Base-by-base conservation (phyloP, 2,329 filamentous ascomycete genomes). In the Aureobasidium sp. region DNA sequence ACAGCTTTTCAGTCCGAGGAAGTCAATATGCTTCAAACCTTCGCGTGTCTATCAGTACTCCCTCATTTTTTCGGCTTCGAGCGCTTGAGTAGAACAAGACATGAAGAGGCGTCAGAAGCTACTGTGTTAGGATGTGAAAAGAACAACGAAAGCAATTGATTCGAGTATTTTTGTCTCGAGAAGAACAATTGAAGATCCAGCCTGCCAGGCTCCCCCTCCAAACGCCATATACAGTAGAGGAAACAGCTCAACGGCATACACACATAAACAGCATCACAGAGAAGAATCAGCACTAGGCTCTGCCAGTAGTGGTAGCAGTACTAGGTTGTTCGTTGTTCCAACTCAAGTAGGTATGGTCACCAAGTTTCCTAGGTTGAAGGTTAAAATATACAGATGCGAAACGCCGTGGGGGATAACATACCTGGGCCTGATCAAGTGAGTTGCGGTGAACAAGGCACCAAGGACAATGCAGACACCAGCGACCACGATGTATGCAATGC, bases 311-410 rank as follows among this genome's bases (percentile, higher is more conserved):
- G 43, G 81, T 82, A 63, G 81, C 83, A 50, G 83, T 81, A 64
- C 78, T 80, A 8, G 83, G 79, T 64, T 84, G 78, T 50, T 89
- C 86, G 65, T 86, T 88, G 74, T 97, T 97, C 94, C 94, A 99
- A 27, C 90, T 94, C 53, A 99, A 83, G 74, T 99, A 97, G 9
- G 92, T 97, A 76, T 97, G 94, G 74, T 99, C 94, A 65, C 94
- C 94, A 46, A 99, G 84, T 88, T 97, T 99, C 71, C 94, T 93
- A 67, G 56, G 5, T 26, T 66, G 2, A 9, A 29, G 12, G 59
- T 62, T 27, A 56, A 51, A 17, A 62, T 13, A 32, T 5, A 20
- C 5, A 10, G 6, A 15, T 24, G 12, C 48, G 10, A 51, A 15
- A 17, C 20, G 50, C 12, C 37, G 10, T 20, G 5, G 34, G 53